These are phyloP conservation scores for Sclerotinia spermophila DNA, from an alignment of 2,329 filamentous ascomycete genomes.

Conservation along the genomic window DNA sequence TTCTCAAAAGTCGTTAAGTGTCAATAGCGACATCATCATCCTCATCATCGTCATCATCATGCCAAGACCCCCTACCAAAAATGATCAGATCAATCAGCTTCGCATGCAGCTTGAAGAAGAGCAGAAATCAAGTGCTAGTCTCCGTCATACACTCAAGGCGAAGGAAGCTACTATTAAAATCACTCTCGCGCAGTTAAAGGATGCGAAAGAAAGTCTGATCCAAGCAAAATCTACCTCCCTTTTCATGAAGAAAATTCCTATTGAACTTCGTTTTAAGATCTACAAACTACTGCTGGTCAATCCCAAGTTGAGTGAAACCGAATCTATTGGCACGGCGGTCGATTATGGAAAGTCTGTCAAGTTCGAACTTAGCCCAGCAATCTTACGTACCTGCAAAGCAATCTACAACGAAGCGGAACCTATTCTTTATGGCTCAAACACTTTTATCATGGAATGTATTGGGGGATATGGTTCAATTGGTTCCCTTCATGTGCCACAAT, in stretches of 20 bases:
- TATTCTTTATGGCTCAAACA: conserved; percentile 19
- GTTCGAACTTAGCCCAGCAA: conserved; percentile 13
- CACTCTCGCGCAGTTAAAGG: background rate
- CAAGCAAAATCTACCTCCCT: background rate
- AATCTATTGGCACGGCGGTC: background rate
- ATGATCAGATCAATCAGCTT: conserved; percentile 9
- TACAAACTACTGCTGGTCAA: conserved; percentile 18
- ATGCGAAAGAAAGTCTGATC: background rate
- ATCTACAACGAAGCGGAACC: conserved; percentile 18
- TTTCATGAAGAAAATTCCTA: conserved; percentile 16
- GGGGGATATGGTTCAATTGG: conserved; percentile 6
- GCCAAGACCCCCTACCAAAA: conserved; percentile 6
- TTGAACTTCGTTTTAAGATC: conserved; percentile 18
- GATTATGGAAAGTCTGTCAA: background rate
- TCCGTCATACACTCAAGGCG: background rate
- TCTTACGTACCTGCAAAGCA: conserved; percentile 13
- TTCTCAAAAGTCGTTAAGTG: background rate
- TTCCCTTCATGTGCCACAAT: conserved; percentile 8
- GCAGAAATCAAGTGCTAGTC: background rate
- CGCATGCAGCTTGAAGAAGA: conserved; percentile 15
- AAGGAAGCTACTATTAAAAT: background rate
- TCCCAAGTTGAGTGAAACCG: conserved; percentile 5
- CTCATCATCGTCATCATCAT: background rate
- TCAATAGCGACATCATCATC: background rate
- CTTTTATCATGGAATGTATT: conserved; percentile 19